Conservation (phyloP, 805 yeast species). For the Kuraishia molischiana region DNA sequence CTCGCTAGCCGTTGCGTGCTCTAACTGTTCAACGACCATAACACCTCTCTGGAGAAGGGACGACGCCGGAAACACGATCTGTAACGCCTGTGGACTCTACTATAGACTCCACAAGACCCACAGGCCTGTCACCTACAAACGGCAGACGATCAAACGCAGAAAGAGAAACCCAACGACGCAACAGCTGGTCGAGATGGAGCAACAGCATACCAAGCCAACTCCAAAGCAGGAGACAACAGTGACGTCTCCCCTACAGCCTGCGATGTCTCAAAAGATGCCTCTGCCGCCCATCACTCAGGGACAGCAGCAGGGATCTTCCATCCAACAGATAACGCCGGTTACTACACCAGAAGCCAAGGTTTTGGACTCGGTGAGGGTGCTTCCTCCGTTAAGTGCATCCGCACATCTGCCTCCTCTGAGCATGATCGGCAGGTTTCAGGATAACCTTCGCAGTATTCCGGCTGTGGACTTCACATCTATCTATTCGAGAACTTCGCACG, state of each 20-base stretch:
- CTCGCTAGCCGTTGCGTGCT: slow-evolving; percentile 63
- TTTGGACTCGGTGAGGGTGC: neutral
- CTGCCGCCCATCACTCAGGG: neutral
- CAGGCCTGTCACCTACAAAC: slow-evolving; percentile 69
- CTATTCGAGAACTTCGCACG: neutral
- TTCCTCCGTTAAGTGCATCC: neutral
- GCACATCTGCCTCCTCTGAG: neutral
- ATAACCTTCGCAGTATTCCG: neutral
- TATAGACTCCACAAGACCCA: slow-evolving; percentile 67
- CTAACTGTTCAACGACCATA: slow-evolving; percentile 75
- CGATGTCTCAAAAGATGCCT: neutral
- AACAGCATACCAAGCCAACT: neutral
- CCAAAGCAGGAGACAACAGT: neutral
- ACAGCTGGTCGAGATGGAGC: neutral
- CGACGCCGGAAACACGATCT: slow-evolving; percentile 71
- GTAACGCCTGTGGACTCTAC: slow-evolving; percentile 84
- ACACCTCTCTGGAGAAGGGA: slow-evolving; percentile 87
- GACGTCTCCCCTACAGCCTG: neutral
- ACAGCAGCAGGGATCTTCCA: neutral
- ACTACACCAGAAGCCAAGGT: neutral
- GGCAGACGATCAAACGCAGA: slow-evolving; percentile 65
- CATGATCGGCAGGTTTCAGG: neutral
- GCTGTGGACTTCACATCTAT: neutral
- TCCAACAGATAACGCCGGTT: neutral
- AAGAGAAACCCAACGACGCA: slow-evolving; percentile 16